Evolutionary conservation across 108 stramenopile species (phyloP).

Genomic region (Pseudonitzschia pungens): DNA sequence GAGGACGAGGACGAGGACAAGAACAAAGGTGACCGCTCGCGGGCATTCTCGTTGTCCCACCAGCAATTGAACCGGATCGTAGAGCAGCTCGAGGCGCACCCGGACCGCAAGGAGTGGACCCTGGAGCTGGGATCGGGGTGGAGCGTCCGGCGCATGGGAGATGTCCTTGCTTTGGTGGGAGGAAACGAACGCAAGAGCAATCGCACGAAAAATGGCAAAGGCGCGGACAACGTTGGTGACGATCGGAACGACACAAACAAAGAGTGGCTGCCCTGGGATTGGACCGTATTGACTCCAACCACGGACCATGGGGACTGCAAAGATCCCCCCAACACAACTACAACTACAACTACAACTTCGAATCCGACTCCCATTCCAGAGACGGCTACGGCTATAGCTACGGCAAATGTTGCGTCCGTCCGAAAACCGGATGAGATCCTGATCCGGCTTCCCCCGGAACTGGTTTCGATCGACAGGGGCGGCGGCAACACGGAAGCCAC

Average conservation of each 20-base stretch:
- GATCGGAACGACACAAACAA: too few species aligned
- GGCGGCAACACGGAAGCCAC: too few species aligned
- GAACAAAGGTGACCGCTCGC: conserved; percentile 3
- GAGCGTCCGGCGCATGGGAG: conserved; percentile 56
- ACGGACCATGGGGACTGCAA: too few species aligned
- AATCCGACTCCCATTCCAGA: too few species aligned
- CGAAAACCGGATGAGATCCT: too few species aligned
- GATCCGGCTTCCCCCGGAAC: too few species aligned
- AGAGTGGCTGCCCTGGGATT: not conserved
- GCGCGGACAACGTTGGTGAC: not conserved
- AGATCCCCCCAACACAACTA: too few species aligned
- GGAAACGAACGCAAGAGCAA: not conserved
- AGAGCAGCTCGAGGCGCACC: conserved; percentile 53
- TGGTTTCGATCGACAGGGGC: too few species aligned
- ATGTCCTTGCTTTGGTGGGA: conserved; percentile 30
- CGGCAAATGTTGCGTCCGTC: too few species aligned
- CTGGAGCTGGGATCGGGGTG: conserved; percentile 63
- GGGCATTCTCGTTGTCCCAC: conserved; percentile 42
- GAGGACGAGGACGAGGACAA: not conserved
- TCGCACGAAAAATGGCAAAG: not conserved
- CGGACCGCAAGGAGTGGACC: conserved; percentile 59
- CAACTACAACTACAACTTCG: too few species aligned
- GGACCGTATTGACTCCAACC: not conserved
- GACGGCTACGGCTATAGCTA: too few species aligned
- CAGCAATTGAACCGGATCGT: conserved; percentile 57